phyloP scores from a whole-genome alignment of 306 rosid species.

The Castanopsis chinensis region DNA sequence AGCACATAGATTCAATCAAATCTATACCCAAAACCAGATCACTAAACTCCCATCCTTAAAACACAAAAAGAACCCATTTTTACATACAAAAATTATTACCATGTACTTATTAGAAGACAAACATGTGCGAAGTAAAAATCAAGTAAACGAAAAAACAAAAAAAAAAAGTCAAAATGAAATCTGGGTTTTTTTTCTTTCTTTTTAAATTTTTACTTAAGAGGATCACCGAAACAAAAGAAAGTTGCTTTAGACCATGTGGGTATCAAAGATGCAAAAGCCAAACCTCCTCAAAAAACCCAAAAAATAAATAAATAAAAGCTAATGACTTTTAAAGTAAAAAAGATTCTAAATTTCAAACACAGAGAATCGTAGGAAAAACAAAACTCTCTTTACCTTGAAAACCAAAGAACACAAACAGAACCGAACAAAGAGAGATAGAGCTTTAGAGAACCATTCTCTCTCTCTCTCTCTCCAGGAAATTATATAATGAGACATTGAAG shows the following conservation, averaged over 20 bases:
- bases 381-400: constrained; percentile 58
- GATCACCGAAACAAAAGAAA: constrained; percentile 53
- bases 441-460: constrained; percentile 26
- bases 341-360: constrained; percentile 48
- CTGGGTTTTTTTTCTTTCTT: constrained; percentile 16
- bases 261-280: constrained; percentile 72
- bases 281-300: constrained; percentile 28
- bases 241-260: constrained; percentile 60
- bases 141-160: neutral
- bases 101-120: constrained; percentile 11
- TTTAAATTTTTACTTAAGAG: constrained; percentile 14
- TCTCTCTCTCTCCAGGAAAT: constrained; percentile 46
- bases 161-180: constrained; percentile 24
- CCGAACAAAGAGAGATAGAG: constrained; percentile 32
- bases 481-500: constrained; percentile 44
- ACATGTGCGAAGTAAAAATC: constrained; percentile 26
- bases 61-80: constrained; percentile 30
- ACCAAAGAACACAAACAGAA: constrained; percentile 39
- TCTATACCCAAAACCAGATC: constrained; percentile 42
- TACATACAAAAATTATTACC: constrained; percentile 16
- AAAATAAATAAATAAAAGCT: constrained; percentile 37
- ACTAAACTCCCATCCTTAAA: constrained; percentile 20
- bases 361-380: constrained; percentile 2
- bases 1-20: neutral
- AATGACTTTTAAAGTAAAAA: constrained; percentile 27